Evolutionary conservation across 192 early-diverging fungal species (phyloP).

Genomic region (Entomortierella lignicola): DNA sequence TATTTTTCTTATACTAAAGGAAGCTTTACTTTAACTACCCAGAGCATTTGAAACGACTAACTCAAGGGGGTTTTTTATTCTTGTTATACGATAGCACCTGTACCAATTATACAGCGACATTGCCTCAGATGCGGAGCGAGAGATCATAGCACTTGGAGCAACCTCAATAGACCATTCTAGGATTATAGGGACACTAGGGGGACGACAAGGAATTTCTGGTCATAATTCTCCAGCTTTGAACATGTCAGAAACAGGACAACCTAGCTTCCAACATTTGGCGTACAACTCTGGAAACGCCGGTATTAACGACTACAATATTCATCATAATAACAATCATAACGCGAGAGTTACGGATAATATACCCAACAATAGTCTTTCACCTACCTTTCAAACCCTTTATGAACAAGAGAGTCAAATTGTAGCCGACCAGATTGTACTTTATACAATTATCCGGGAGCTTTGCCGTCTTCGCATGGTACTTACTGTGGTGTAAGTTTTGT

Average conservation of each 20-base stretch:
- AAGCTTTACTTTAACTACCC: neutral
- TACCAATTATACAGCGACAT: conserved; percentile 44
- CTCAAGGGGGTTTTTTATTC: neutral
- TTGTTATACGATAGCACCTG: conserved; percentile 27
- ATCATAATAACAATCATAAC: neutral
- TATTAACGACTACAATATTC: neutral
- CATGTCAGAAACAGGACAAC: conserved; percentile 15
- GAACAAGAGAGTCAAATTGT: conserved; percentile 13
- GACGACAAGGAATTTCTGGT: conserved; percentile 13
- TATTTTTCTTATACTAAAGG: neutral
- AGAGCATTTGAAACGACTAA: neutral
- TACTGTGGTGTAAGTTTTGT: conserved; percentile 40
- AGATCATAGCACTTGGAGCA: neutral
- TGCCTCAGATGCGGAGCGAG: conserved; percentile 28
- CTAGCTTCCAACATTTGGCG: conserved; percentile 14
- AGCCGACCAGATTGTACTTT: conserved; percentile 45
- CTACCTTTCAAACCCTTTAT: neutral
- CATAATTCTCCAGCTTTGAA: conserved; percentile 21
- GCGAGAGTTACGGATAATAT: conserved; percentile 2
- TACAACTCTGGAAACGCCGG: neutral
- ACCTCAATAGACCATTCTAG: neutral
- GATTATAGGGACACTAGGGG: neutral
- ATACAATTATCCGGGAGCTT: conserved; percentile 42
- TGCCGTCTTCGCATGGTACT: conserved; percentile 34
- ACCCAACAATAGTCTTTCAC: conserved; percentile 21